Percentiles rank a stretch among this genome's conserved stretches.
phyloP scores from a whole-genome alignment of 805 yeast genomes.

The Wickerhamia fluorescens region DNA sequence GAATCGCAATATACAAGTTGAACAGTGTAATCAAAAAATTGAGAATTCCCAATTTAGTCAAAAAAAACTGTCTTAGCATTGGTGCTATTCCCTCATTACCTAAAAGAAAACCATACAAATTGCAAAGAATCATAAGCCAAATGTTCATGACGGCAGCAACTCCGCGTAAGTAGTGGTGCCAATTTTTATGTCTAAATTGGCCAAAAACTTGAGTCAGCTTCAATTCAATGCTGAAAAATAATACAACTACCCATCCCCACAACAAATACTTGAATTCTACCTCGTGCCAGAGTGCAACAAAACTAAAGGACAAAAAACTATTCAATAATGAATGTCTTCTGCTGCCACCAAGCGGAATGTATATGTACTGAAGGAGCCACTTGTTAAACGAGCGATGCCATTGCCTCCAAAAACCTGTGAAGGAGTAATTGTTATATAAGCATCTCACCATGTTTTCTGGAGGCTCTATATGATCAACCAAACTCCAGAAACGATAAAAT shows the following conservation, averaged over 20 bases:
- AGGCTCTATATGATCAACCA: neutral
- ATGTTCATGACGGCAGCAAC: neutral
- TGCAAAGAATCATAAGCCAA: neutral
- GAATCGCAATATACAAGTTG: neutral
- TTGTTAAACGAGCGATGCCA: neutral
- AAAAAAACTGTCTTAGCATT: neutral
- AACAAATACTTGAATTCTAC: neutral
- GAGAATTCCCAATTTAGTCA: neutral
- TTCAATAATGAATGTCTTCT: neutral
- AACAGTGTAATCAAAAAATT: neutral
- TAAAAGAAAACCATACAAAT: neutral
- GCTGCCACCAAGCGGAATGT: neutral
- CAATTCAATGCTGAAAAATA: neutral
- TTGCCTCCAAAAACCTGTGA: neutral
- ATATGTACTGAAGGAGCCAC: neutral
- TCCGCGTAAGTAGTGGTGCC: neutral
- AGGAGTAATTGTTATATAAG: neutral
- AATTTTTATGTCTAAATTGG: neutral
- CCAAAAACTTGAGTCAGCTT: too few relatives aligned
- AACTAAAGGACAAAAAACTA: neutral
- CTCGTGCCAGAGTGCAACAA: neutral
- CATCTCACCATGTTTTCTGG: neutral
- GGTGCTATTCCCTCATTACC: neutral
- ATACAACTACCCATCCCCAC: neutral
- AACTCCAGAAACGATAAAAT: neutral